phyloP scores from a whole-genome alignment of 768 basidiomycete species.

The Calocera viscosa region DNA sequence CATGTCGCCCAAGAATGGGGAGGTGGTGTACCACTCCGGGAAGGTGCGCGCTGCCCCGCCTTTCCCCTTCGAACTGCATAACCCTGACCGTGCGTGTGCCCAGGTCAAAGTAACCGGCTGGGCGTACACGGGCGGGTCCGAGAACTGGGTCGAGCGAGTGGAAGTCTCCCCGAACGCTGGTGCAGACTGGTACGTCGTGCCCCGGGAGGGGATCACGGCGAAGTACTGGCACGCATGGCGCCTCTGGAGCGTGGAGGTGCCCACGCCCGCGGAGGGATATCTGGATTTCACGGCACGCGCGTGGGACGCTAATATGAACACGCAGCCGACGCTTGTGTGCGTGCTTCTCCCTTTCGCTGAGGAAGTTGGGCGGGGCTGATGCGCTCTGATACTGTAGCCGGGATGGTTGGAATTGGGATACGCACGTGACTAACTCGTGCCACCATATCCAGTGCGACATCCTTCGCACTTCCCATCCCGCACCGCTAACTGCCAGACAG shows the following conservation, averaged over 20 bases:
- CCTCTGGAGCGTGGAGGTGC: conserved; percentile 40
- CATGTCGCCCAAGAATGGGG: conserved; percentile 34
- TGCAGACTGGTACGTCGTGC: conserved; percentile 39
- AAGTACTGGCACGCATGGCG: conserved; percentile 48
- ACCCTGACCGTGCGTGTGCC: too few relatives aligned
- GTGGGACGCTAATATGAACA: conserved; percentile 49
- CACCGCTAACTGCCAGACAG: conserved; percentile 20
- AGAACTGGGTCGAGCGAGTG: conserved; percentile 46
- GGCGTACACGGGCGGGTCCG: conserved; percentile 36
- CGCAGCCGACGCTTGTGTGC: conserved; percentile 43
- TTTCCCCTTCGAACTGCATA: too few relatives aligned
- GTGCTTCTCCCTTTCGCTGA: background rate
- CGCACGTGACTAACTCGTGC: conserved; percentile 42
- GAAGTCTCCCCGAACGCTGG: conserved; percentile 44
- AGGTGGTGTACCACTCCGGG: conserved; percentile 39
- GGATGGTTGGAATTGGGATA: conserved; percentile 32
- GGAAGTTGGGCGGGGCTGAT: background rate
- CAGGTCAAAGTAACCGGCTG: conserved; percentile 33
- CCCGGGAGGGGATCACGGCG: conserved; percentile 37
- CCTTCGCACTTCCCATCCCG: too few relatives aligned
- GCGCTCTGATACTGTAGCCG: background rate
- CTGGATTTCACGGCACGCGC: conserved; percentile 43
- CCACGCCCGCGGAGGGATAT: conserved; percentile 46
- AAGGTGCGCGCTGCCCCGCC: conserved; percentile 14
- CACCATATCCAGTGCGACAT: conserved; percentile 32